Evolutionary conservation across 2,329 filamentous ascomycete species (phyloP), one percentile per base, ranked within the genome.

Genomic region (Pseudogymnoascus sp.): DNA sequence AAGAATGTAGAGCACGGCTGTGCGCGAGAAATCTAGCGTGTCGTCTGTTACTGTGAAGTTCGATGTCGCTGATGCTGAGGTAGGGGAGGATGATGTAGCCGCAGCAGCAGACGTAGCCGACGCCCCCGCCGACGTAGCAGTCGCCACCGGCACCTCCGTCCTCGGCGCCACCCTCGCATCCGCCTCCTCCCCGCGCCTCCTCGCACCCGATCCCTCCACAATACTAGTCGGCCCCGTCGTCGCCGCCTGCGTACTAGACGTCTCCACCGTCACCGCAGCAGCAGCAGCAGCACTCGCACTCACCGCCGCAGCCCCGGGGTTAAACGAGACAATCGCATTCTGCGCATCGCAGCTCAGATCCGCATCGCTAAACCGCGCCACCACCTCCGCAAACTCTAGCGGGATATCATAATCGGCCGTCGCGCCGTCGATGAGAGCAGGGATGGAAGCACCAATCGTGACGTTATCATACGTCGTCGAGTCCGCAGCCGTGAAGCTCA

Each of bases 241-340:
- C 23, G 61, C 21, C 28, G 62, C 26, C n/a, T n/a, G n/a, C n/a
- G n/a, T n/a, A n/a, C n/a, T n/a, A n/a, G n/a, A n/a, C n/a, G n/a
- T n/a, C n/a, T n/a, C n/a, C n/a, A n/a, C n/a, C n/a, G n/a, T n/a
- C n/a, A n/a, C n/a, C n/a, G n/a, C n/a, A n/a, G n/a, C n/a, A n/a
- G n/a, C n/a, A n/a, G n/a, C n/a, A n/a, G n/a, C n/a, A n/a, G 62
- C 38, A 15, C 69, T 70, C 1, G 61, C 17, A 13, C 69, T 64
- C 36, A 73, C n/a, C n/a, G n/a, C n/a, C n/a, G n/a, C 65, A 36
- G 69, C 64, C 3, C 87, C 88, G 68, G 38, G 38, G 17, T 90
- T 84, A 74, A 97, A 96, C 0, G 90, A 91, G 15, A 97, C 88
- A 3, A 99, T 81, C 0, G 91, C 88, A 70, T 97, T 97, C 74